Evolutionary conservation across 345 rosid genomes (phyloP).

Genomic region (Euphorbia lathyris): DNA sequence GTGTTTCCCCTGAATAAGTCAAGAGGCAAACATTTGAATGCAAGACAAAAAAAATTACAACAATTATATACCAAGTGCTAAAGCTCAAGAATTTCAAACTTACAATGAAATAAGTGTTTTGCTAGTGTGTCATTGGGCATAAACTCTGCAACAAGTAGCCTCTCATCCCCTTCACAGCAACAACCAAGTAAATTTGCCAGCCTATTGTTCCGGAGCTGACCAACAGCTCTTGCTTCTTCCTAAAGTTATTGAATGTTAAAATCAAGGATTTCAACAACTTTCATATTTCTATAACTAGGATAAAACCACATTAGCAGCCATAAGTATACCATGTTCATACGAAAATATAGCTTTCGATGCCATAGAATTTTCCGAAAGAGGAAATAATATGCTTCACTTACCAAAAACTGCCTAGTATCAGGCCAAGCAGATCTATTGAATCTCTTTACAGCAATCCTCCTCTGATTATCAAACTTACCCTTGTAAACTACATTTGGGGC

Average conservation of each 20-base stretch:
- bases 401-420: constrained; percentile 42
- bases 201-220: constrained; percentile 43
- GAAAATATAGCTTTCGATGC: neutral
- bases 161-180: constrained; percentile 49
- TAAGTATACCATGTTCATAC: neutral
- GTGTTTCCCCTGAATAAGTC: constrained; percentile 69
- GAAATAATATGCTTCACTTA: constrained; percentile 11
- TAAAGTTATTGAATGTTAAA: constrained; percentile 14
- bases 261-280: neutral
- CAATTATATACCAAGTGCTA: neutral
- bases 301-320: neutral
- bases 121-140: constrained; percentile 50
- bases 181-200: constrained; percentile 47
- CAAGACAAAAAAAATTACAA: neutral
- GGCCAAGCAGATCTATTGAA: constrained; percentile 49
- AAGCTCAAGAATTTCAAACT: constrained; percentile 15
- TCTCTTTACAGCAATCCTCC: constrained; percentile 39
- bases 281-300: neutral
- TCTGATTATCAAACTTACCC: constrained; percentile 43
- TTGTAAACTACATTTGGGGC: constrained; percentile 46
- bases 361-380: neutral
- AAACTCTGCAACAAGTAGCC: constrained; percentile 44
- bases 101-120: constrained; percentile 49
- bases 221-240: constrained; percentile 50
- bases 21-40: neutral